Base-by-base conservation (phyloP, 257 asterid species). In the Avicennia marina region DNA sequence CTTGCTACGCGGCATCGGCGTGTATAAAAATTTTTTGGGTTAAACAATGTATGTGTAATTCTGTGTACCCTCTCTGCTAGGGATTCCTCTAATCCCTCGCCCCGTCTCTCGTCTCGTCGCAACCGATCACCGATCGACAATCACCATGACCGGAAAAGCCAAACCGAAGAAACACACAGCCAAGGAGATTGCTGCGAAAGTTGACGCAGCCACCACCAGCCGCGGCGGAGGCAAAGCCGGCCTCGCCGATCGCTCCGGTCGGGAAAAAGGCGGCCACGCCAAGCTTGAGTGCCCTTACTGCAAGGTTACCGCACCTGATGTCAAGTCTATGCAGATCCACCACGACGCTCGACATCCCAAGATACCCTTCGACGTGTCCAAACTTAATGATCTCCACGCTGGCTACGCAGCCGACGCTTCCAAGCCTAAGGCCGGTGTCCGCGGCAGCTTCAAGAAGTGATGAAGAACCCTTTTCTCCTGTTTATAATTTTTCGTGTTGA, bases 131-230 rank as follows among this genome's bases (percentile, higher is more conserved):
- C 49, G 49, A 43, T 43, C 49, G 6, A 11, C 27, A 7, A 20
- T 55, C 60, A 66, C 43, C 79, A 88, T 88, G 96, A 85, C 95
- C 2, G 96, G 96, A 13, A 88, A 88, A 60, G 96, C 95, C 3
- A 88, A 88, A 78, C 96, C 96, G 2, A 85, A 85, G 90, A 88
- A 88, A 81, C 96, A 88, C 72, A 85, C 96, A 12, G 96, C 96
- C 16, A 88, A 88, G 79, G 96, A 88, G 64, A 26, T 88, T 7
- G 85, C 83, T 1, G 64, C 88, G 15, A 88, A 88, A 69, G 22
- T 65, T 27, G 96, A 88, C 65, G 96, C 96, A 1, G 95, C 96
- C 16, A 64, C 79, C 19, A 85, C 95, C 69, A 88, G 75, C 59
- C 86, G 96, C 59, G 95, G 95, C 60, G 96, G 96, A 8, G 96